Base-by-base conservation (phyloP, 2,329 filamentous ascomycete species). In the Alternaria consortialis region DNA sequence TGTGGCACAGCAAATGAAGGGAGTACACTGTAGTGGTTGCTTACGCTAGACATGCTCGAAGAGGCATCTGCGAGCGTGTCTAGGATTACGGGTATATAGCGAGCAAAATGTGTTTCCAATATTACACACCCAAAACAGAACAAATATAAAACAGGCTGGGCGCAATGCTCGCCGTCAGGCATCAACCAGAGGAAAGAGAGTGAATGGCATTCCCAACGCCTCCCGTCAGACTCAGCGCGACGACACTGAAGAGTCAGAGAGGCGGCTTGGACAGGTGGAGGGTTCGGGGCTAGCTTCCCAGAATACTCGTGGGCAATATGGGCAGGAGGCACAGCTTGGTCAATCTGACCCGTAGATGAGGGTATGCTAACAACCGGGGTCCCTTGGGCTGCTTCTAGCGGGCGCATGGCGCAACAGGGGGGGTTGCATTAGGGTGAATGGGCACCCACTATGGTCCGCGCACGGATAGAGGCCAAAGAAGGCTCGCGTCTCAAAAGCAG, bases 331-430 rank as follows among this genome's bases (percentile, higher is more conserved):
- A 68, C 52, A 54, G 57, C 58, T 67, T 67, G 46, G 69, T 64
- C 67, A 63, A 59, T 66, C 56, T 61, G 72, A 70, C 70, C 72
- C 73, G 66, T 70, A 61, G 66, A 69, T 57, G 65, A 69, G 74
- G 74, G 67, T 66, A 40, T 67, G 69, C 67, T 36, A 15, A 44
- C 58, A 60, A 58, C 66, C 68, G 63, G 66, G 68, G 58, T 57
- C 61, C 57, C 56, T 59, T 65, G 67, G 67, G 62, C 64, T 29
- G 53, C 32, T 52, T 46, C 53, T 63, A 60, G 65, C 53, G 54
- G 54, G 53, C 65, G 65, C 60, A 63, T 63, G 60, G 69, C 67
- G 66, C 52, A 63, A 61, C 68, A 69, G 62, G 66, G 62, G 65
- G 46, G 57, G 42, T 46, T 50, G 42, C 50, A 44, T 57, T 46